Base-by-base conservation (phyloP, 768 basidiomycete species). In the Polyporus arcularius region DNA sequence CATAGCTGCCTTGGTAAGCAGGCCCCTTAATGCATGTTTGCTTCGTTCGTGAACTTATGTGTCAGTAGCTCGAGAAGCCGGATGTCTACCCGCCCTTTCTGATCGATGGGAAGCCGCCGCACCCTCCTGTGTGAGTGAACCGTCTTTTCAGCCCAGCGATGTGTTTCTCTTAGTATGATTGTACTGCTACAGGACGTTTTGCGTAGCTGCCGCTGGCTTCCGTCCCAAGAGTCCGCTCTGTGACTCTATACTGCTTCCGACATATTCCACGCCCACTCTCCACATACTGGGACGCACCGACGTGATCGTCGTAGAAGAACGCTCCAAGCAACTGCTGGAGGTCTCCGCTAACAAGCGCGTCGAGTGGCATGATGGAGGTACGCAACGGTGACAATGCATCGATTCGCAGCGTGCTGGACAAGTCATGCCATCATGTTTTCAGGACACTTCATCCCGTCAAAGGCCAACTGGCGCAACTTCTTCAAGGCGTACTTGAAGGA, bases 371-470 rank as follows among this genome's bases (percentile, higher is more conserved):
- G 84, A 85, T 28, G 93, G 93, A 55, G 93, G 93, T 92, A 58
- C 32, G 86, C 74, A 18, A 18, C 43, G 5, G 21, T n/a, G 42
- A n/a, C 28, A 38, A 39, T 30, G 26, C 35, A 14, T 3, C 48
- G 48, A 16, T 61, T 28, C 45, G 11, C 31, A 28, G n/a, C 16
- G 16, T 28, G 10, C 43, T 35, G 10, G n/a, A n/a, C n/a, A 35
- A 35, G 35, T 11, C 14, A 8, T 38, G 55, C 43, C 18, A 56
- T 53, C 4, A 16, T n/a, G 16, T 16, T 48, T 28, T 21, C 65
- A 93, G 92, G 91, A 8, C 92, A 95, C 72, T 92, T 92, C 65
- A 85, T 94, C 4, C 93, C 93, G 1, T 87, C 86, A 10, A 90
- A 88, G 66, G 84, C 82, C 1, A 80, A 75, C 45, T 95, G 91